Evolutionary conservation across 1,284 basidiomycete species (phyloP), one percentile per base, ranked within the genome.

Genomic region (Chalciporus sp.): DNA sequence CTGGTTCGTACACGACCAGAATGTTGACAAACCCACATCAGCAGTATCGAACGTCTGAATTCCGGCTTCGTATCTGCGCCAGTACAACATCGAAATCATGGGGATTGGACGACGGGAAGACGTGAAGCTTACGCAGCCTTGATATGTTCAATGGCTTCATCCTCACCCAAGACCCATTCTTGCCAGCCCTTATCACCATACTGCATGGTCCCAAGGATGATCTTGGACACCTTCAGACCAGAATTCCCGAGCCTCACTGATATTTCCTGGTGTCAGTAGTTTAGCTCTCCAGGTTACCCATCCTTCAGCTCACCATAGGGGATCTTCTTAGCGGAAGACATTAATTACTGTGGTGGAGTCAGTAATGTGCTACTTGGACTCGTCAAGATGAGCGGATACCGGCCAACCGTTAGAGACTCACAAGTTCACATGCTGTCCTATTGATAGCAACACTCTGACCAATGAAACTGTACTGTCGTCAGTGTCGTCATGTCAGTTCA

Each of bases 11-110:
- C 11, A 45, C 17, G 43, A 48, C n/a, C 19, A 11, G 7, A 27
- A 26, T 26, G n/a, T n/a, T n/a, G 29, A 40, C 27, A 19, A 39
- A 56, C 64, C 49, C 58, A 79, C 81, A 62, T 84, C 76, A 5
- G 80, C 84, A 0, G 86, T 88, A 59, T 89, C 87, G 53, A 88
- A 89, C 0, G 85, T 81, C 65, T 87, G 80, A 58, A 88, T 84
- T 10, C 87, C 86, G 7, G 78, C 75, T 33, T 82, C 79, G 57
- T 81, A 83, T n/a, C 81, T 82, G 51, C 28, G 42, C n/a, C 35
- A 3, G 20, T 40, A 16, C 31, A 17, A 39, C 43, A 16, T 54
- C 35, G 27, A 52, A 14, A 41, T 48, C 16, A 35, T 28, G 28
- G 59, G 16, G 28, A 47, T 27, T 44, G 10, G 20, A 29, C 17